Conservation (phyloP, 345 rosid species). For the Eutrema heterophyllum region DNA sequence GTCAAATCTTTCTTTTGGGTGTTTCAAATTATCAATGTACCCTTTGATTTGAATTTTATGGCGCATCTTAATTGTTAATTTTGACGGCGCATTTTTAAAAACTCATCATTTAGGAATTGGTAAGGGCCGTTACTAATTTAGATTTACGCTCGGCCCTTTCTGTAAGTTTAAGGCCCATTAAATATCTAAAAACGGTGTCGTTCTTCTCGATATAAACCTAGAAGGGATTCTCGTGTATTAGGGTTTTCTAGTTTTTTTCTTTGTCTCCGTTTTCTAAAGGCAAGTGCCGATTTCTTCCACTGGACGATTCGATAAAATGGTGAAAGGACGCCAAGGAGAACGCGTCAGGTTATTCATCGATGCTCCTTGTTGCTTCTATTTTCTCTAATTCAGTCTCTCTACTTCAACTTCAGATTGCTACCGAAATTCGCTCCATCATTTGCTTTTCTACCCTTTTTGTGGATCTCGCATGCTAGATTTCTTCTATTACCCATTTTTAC, state of each 20-base stretch:
- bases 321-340: slow-evolving; percentile 90
- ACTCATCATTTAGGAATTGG: background rate
- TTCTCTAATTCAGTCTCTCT: background rate
- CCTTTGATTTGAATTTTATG: background rate
- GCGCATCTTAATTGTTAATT: background rate
- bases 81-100: slow-evolving; percentile 1
- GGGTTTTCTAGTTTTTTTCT: background rate
- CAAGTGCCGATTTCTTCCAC: slow-evolving; percentile 1
- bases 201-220: background rate
- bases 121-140: background rate
- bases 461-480: background rate
- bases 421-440: background rate
- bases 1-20: background rate
- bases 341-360: slow-evolving; percentile 52
- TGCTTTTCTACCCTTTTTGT: background rate
- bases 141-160: background rate
- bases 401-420: background rate
- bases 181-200: background rate
- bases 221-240: background rate
- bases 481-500: too few relatives aligned
- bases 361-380: background rate
- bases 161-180: background rate
- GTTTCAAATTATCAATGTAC: background rate
- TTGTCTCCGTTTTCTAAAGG: slow-evolving; percentile 7
- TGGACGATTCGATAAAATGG: slow-evolving; percentile 40